Evolutionary conservation across 352 stramenopile species (phyloP).

Genomic region (Detonula confervacea): DNA sequence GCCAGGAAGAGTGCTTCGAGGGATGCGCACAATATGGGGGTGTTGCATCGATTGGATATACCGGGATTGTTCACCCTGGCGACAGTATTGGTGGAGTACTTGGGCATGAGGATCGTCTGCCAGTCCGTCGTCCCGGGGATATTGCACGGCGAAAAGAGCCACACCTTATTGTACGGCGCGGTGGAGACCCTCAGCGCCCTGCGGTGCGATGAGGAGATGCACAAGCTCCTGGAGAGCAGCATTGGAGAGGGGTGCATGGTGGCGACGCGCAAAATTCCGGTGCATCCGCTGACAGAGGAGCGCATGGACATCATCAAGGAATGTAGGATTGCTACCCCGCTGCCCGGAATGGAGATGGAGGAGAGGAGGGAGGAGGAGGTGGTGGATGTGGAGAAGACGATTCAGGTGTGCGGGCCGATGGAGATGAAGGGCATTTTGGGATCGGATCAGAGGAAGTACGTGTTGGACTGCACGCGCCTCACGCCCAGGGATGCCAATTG

Average conservation of each 20-base stretch:
- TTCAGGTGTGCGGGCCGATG: slow-evolving; percentile 90
- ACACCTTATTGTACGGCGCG: slow-evolving; percentile 94
- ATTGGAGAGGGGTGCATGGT: slow-evolving; percentile 76
- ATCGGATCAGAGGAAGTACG: slow-evolving; percentile 91
- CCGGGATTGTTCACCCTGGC: slow-evolving; percentile 92
- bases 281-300: slow-evolving; percentile 63
- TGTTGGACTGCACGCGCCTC: slow-evolving; percentile 94
- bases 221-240: slow-evolving; percentile 87
- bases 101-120: slow-evolving; percentile 93
- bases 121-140: slow-evolving; percentile 96
- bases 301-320: slow-evolving; percentile 62
- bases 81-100: slow-evolving; percentile 94
- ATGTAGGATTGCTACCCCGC: slow-evolving; percentile 33
- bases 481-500: slow-evolving; percentile 95
- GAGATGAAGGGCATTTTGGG: slow-evolving; percentile 95
- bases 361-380: slow-evolving; percentile 38
- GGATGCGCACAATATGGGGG: slow-evolving; percentile 86
- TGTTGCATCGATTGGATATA: slow-evolving; percentile 92
- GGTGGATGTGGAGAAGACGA: slow-evolving; percentile 41
- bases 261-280: slow-evolving; percentile 59
- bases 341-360: slow-evolving; percentile 23
- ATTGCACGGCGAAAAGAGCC: slow-evolving; percentile 92
- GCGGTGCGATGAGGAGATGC: slow-evolving; percentile 89
- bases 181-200: slow-evolving; percentile 89
- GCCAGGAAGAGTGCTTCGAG: slow-evolving; percentile 70